Percentiles rank a stretch among this genome's conserved stretches.
phyloP scores from a whole-genome alignment of 2,329 filamentous ascomycete genomes.

The Hymenoscyphus occultus region DNA sequence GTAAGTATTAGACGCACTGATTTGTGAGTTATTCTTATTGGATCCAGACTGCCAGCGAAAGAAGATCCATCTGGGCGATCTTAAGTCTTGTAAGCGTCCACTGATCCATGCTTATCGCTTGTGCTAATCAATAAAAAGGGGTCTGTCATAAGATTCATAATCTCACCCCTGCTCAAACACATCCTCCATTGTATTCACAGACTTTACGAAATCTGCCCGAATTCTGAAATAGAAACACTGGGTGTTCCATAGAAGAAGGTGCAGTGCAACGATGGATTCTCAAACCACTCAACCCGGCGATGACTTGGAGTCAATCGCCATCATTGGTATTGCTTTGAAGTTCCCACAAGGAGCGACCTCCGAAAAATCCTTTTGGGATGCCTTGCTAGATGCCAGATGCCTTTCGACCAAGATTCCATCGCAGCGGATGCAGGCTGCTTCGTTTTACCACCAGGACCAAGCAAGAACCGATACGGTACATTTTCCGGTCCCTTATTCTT shows the following conservation, averaged over 20 bases:
- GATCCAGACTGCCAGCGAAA: too few relatives aligned
- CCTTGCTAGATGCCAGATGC: constrained; percentile 70
- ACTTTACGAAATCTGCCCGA: too few relatives aligned
- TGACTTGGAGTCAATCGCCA: constrained; percentile 41
- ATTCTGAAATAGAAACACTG: not conserved
- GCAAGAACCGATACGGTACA: constrained; percentile 22
- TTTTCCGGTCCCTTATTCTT: too few relatives aligned
- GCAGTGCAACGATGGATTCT: not conserved
- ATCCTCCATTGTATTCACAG: too few relatives aligned
- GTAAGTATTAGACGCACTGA: too few relatives aligned
- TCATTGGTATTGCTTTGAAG: constrained; percentile 50
- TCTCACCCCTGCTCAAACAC: too few relatives aligned
- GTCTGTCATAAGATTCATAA: too few relatives aligned
- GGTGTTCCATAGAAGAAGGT: not conserved
- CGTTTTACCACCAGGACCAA: constrained; percentile 39
- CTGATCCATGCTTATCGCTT: too few relatives aligned
- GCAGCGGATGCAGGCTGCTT: constrained; percentile 46
- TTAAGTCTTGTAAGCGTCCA: too few relatives aligned
- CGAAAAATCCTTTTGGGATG: constrained; percentile 67
- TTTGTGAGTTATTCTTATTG: too few relatives aligned
- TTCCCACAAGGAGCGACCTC: constrained; percentile 49
- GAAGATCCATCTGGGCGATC: too few relatives aligned
- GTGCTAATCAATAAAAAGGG: too few relatives aligned
- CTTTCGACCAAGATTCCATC: constrained; percentile 38
- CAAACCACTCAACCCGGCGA: not conserved